phyloP scores from a whole-genome alignment of 176 grass and related monocot genomes.

The Coix lacrymajobi region DNA sequence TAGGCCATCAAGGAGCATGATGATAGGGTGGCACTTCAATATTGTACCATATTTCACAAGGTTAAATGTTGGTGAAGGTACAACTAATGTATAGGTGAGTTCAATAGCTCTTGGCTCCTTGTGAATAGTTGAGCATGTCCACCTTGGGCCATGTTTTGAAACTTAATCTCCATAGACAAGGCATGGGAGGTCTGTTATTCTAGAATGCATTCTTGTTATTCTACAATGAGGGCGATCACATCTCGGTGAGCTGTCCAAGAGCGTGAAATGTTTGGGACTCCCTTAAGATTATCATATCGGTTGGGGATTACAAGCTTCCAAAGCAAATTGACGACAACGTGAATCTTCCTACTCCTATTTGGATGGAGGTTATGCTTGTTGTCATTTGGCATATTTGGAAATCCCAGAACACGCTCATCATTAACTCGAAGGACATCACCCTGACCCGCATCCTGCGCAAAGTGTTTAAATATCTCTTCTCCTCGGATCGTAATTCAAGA shows the following conservation, averaged over 20 bases:
- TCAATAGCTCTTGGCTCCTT: background rate
- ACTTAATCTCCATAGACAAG: background rate
- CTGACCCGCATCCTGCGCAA: background rate
- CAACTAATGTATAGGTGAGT: background rate
- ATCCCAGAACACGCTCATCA: background rate
- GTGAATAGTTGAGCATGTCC: background rate
- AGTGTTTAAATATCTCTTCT: background rate
- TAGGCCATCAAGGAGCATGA: background rate
- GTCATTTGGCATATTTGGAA: background rate
- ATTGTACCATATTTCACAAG: background rate
- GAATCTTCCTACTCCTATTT: background rate
- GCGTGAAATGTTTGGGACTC: background rate
- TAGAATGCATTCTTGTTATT: background rate
- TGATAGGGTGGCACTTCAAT: background rate
- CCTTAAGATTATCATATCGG: background rate
- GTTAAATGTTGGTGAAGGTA: background rate
- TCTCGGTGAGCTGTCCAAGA: background rate
- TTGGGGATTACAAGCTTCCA: background rate
- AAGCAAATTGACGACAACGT: no score
- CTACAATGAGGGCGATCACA: no score
- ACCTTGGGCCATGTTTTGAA: background rate
- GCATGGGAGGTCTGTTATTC: background rate
- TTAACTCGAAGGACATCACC: background rate
- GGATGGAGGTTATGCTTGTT: background rate
- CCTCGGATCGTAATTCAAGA: background rate